Base-by-base conservation (phyloP, 345 rosid species). In the Anacardium occidentale region DNA sequence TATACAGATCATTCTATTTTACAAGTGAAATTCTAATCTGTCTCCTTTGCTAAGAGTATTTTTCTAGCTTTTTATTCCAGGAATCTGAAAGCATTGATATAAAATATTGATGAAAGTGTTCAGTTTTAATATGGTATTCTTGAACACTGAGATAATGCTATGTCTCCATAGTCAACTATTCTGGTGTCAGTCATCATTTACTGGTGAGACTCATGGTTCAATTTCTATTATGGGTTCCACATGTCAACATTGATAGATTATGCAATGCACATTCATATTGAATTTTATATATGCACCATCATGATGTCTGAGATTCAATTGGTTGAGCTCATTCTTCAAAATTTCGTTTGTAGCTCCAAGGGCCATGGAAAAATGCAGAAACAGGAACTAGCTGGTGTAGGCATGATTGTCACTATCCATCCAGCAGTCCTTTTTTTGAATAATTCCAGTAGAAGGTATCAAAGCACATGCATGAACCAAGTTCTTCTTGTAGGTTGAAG, bases 361-460 rank as follows among this genome's bases (percentile, higher is more conserved):
- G 83, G 88, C 89, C 15, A 68, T 77, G 74, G 89, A 89, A 77
- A 89, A 87, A 80, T 81, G 81, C 83, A 83, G 78, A 79, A 82
- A 62, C 79, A 71, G 81, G 62, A 80, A 74, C 80, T 89, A 87
- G 83, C 71, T 51, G 4, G 47, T 24, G 12, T 56, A 48, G 7
- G 34, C 72, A 64, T 71, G 79, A 50, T 72, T 20, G 25, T 61
- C 44, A 54, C 66, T 74, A 73, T 80, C 78, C 76, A 53, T 74
- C 78, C 79, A 66, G 77, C 81, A 74, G 52, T 54, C 63, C 58
- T 59, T 17, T 32, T 64, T n/a, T 52, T 44, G 25, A 37, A 37
- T 37, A 29, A 65, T 25, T 64, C 45, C 63, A 17, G 73, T 64
- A 40, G 66, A 50, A 54, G 76, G 53, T 51, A 13, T 24, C 34